phyloP scores from a whole-genome alignment of 257 asterid species.

The Schizonepeta tenuifolia region DNA sequence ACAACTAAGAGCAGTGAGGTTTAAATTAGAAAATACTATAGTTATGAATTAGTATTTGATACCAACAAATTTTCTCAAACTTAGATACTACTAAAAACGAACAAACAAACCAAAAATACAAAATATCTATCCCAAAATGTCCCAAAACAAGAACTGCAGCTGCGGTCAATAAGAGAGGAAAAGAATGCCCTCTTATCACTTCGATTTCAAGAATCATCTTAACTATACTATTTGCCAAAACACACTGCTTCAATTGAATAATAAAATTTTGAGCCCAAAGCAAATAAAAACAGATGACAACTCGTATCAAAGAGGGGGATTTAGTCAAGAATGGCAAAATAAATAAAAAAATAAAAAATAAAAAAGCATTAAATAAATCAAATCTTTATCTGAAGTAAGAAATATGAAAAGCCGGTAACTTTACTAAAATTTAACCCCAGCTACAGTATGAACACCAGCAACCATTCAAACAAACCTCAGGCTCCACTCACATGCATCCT shows the following conservation, averaged over 20 bases:
- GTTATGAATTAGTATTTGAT: background rate
- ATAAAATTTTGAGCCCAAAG: background rate
- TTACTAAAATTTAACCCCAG: slow-evolving; percentile 29
- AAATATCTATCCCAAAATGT: slow-evolving; percentile 11
- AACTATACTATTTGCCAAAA: background rate
- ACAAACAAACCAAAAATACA: slow-evolving; percentile 17
- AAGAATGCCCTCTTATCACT: background rate
- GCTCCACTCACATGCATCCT: slow-evolving; percentile 39
- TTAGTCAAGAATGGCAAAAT: background rate
- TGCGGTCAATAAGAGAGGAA: background rate
- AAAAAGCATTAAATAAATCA: slow-evolving; percentile 23
- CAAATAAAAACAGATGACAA: background rate
- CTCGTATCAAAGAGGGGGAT: background rate
- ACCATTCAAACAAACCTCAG: slow-evolving; percentile 14
- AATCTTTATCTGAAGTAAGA: slow-evolving; percentile 19
- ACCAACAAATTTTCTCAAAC: background rate
- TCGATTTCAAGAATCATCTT: background rate
- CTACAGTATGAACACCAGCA: slow-evolving; percentile 20
- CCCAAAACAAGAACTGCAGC: background rate
- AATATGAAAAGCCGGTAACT: slow-evolving; percentile 35
- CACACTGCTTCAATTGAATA: background rate
- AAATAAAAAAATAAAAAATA: slow-evolving; percentile 20
- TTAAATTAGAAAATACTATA: slow-evolving; percentile 9
- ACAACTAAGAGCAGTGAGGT: background rate
- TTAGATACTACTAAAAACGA: background rate